These are phyloP conservation scores for Gryganskiella cystojenkinii DNA, from an alignment of 192 early-diverging fungal genomes.

Conservation along the genomic window DNA sequence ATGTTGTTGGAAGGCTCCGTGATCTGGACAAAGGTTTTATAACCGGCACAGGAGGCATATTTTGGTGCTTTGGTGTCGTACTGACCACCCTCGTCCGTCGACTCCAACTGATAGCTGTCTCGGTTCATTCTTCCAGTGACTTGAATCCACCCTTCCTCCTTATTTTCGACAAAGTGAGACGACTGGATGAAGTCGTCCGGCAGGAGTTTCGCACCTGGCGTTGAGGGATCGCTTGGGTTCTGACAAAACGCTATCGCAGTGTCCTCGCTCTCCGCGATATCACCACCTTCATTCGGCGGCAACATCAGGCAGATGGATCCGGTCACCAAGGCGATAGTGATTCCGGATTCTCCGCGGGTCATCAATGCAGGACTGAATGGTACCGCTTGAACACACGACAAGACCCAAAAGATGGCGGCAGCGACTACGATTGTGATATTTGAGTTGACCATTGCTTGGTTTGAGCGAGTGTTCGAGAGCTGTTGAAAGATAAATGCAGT, in stretches of 20 bases:
- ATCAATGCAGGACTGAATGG: too few relatives aligned
- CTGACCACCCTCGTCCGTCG: slow-evolving; percentile 64
- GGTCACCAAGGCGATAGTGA: too few relatives aligned
- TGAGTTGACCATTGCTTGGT: too few relatives aligned
- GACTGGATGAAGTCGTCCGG: slow-evolving; percentile 57
- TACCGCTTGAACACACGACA: too few relatives aligned
- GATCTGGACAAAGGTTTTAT: slow-evolving; percentile 54
- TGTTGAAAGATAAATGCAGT: too few relatives aligned
- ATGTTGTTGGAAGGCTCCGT: slow-evolving; percentile 52
- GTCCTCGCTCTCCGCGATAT: slow-evolving; percentile 40
- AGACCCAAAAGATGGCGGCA: too few relatives aligned
- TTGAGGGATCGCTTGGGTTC: slow-evolving; percentile 19
- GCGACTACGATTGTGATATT: too few relatives aligned
- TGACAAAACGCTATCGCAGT: slow-evolving; percentile 47
- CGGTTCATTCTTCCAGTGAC: slow-evolving; percentile 62
- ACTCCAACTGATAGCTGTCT: slow-evolving; percentile 40
- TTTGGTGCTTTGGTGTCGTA: slow-evolving; percentile 57
- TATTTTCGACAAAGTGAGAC: slow-evolving; percentile 43
- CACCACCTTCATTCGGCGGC: slow-evolving; percentile 26
- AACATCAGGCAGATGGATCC: too few relatives aligned
- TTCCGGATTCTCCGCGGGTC: too few relatives aligned
- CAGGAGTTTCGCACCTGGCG: slow-evolving; percentile 49
- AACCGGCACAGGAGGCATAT: slow-evolving; percentile 51
- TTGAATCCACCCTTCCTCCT: slow-evolving; percentile 53
- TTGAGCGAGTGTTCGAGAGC: too few relatives aligned